Evolutionary conservation across 2,329 filamentous ascomycete genomes (phyloP), one percentile per base, ranked within the genome.

Genomic region (Cladosporium halotolerans): DNA sequence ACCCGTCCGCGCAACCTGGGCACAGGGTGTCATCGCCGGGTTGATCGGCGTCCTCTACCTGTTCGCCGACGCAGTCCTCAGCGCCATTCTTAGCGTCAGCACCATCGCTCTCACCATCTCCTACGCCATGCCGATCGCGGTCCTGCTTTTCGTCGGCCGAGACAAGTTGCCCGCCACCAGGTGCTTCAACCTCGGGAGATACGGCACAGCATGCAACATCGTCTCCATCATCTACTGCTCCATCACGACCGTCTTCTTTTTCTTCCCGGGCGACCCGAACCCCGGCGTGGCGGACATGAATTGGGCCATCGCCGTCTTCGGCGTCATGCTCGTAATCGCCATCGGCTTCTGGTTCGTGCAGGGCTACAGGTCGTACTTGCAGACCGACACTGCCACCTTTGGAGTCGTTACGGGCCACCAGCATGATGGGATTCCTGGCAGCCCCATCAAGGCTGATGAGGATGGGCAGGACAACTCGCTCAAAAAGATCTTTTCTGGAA

Each of bases 1-100:
- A 0, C 79, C 79, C 0, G 73, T 70, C 0, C 75, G 78, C 3
- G 73, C 79, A 0, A 69, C 81, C 28, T 79, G 77, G 73, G 69
- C 70, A 1, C 79, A 82, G 58, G 76, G 77, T 1, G 61, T 67
- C n/a, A 51, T 76, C 16, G 73, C 75, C 45, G 70, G 62, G 2
- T 56, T 76, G 9, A 72, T 83, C 8, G 80, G 79, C n/a, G 60
- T 82, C 2, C 70, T 83, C 2, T 63, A 63, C 32, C 62, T 68
- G 11, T 63, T 72, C 40, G 63, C 65, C 14, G 64, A 70, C n/a
- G 66, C 65, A 0, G 75, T 72, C 0, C 71, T 77, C 40, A 70
- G 71, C 52, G 72, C 70, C 0, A 66, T 77, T 2, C 62, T 75
- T 4, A 72, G 70, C 7, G 67, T 77, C 2, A 63, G 66, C n/a